These are phyloP conservation scores for Globisporangium polare DNA, from an alignment of 352 stramenopile genomes.

Conservation along the genomic window DNA sequence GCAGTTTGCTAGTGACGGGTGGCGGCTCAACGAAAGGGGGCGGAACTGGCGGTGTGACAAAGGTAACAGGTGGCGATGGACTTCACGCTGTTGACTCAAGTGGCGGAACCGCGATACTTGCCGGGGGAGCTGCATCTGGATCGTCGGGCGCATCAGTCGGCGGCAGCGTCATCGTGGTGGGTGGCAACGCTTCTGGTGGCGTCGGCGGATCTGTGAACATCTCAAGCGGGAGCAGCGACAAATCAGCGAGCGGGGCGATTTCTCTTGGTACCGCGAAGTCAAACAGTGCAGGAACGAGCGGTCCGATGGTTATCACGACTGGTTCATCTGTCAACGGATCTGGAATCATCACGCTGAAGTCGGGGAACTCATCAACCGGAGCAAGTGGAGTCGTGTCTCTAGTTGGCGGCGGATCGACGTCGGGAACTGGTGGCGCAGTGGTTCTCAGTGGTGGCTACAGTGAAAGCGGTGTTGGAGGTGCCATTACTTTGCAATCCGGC, in stretches of 20 bases:
- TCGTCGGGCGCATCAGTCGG: slow-evolving; percentile 29
- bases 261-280: slow-evolving; percentile 5
- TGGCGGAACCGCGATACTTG: slow-evolving; percentile 41
- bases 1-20: slow-evolving; percentile 25
- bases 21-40: slow-evolving; percentile 29
- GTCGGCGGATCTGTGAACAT: slow-evolving; percentile 41
- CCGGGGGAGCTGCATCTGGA: slow-evolving; percentile 36
- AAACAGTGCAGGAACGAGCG: background rate
- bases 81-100: slow-evolving; percentile 28
- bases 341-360: slow-evolving; percentile 22
- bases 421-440: slow-evolving; percentile 35
- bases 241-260: slow-evolving; percentile 28
- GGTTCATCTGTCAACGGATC: background rate
- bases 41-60: slow-evolving; percentile 22
- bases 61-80: slow-evolving; percentile 30
- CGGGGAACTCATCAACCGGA: slow-evolving; percentile 24
- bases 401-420: slow-evolving; percentile 35
- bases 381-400: slow-evolving; percentile 47
- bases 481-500: slow-evolving; percentile 14
- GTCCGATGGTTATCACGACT: slow-evolving; percentile 7
- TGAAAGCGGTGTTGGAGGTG: slow-evolving; percentile 16
- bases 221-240: slow-evolving; percentile 37
- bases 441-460: slow-evolving; percentile 33
- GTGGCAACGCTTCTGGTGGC: slow-evolving; percentile 40
- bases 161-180: slow-evolving; percentile 33